Evolutionary conservation across 2,329 filamentous ascomycete genomes (phyloP).

Genomic region (Pseudocercospora cruenta): DNA sequence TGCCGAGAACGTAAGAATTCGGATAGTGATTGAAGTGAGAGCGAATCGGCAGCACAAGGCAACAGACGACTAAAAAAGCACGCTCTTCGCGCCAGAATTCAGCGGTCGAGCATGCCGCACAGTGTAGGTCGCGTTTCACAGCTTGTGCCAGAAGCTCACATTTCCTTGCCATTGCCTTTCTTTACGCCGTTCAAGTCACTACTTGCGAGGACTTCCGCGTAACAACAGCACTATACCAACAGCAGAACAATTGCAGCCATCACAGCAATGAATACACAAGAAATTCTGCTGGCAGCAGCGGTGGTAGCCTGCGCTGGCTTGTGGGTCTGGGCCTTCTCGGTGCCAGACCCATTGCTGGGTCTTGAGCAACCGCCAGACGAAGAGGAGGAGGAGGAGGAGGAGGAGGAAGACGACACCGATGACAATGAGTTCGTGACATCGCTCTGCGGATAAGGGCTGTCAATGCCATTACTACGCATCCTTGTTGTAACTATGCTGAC

Average conservation of each 20-base stretch:
- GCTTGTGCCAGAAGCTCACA: background rate
- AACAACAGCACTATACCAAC: background rate
- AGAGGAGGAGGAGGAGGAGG: background rate
- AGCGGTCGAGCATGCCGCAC: background rate
- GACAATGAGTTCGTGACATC: background rate
- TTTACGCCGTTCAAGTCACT: background rate
- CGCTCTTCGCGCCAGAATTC: background rate
- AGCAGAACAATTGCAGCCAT: background rate
- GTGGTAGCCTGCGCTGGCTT: background rate
- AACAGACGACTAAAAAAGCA: background rate
- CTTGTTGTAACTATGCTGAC: background rate
- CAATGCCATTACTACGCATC: too few relatives aligned
- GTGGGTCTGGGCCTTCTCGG: background rate
- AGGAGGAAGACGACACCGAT: background rate
- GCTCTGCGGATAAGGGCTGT: background rate
- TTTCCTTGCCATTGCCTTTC: background rate
- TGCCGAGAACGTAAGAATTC: background rate
- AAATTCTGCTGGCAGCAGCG: background rate
- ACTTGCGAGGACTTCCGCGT: background rate
- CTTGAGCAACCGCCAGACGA: background rate
- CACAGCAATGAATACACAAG: background rate
- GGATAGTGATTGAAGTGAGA: background rate
- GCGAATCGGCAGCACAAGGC: background rate
- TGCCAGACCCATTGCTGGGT: background rate
- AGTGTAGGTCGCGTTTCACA: background rate